These are phyloP conservation scores for Panicum miliaceum DNA, from an alignment of 176 grass and related monocot genomes.

Conservation along the genomic window DNA sequence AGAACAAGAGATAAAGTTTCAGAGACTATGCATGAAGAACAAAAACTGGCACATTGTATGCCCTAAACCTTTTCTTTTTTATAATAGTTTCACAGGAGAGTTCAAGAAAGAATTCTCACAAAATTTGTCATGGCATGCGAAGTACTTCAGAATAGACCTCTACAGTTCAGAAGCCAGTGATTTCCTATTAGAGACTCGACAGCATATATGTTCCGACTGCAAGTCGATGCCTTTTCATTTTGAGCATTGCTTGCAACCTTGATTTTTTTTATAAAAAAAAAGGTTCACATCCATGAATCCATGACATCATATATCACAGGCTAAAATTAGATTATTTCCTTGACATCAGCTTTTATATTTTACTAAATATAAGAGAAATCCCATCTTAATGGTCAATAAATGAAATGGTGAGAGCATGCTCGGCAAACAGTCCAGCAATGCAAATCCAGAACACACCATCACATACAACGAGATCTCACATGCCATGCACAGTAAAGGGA, in stretches of 20 bases:
- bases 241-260: neutral
- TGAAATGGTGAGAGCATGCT: neutral
- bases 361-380: neutral
- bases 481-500: neutral
- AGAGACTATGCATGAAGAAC: neutral
- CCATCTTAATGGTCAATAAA: neutral
- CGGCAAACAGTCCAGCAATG: neutral
- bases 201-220: neutral
- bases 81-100: neutral
- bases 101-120: neutral
- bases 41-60: neutral
- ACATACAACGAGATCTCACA: neutral
- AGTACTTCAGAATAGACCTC: neutral
- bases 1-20: neutral
- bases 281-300: neutral
- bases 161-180: neutral
- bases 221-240: no score
- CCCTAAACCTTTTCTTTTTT: neutral
- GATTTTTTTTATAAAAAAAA: neutral
- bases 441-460: neutral
- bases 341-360: neutral
- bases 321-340: neutral
- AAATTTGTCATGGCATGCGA: neutral
- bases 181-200: neutral
- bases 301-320: neutral